Evolutionary conservation across 441 rosid genomes (phyloP), one percentile per base, ranked within the genome.

Genomic region (Erodium moschatum): DNA sequence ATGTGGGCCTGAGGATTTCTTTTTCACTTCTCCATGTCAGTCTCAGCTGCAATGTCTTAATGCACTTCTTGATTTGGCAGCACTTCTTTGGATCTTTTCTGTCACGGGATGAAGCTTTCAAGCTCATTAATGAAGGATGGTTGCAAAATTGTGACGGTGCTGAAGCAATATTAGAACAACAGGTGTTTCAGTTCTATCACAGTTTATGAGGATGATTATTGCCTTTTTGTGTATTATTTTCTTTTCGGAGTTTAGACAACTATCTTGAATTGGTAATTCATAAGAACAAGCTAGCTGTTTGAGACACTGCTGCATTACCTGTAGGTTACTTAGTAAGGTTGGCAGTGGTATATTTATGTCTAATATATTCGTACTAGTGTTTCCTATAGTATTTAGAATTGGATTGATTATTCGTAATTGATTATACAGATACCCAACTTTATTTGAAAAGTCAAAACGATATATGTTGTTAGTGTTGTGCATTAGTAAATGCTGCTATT

Each of bases 81-180:
- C 81, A 83, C 85, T 93, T 93, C 83, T 93, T 93, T 82, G 97
- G 96, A 46, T 93, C 98, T 48, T 93, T 93, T 75, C 85, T 93
- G 6, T 90, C 97, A 48, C 98, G 97, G 35, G 97, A 93, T 80
- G 98, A 93, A 82, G 98, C 98, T 44, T 89, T 89, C 83, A 90
- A 89, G 81, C 79, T 90, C 80, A 93, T 93, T 75, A 81, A 68
- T 72, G 92, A 89, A 81, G 90, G 91, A 73, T 86, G 97, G 95
- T 33, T 77, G 77, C 90, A 83, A 74, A 81, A 81, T 83, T 82
- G 86, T 65, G 38, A 71, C 72, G 82, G 77, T 63, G 67, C 78
- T 73, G 75, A 76, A 73, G 73, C 68, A 67, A 74, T 76, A 4
- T 31, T 67, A 64, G 92, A 85, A 68, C 81, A 80, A 65, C 90